phyloP scores from a whole-genome alignment of 768 basidiomycete species.

The Ephemerocybe angulata region DNA sequence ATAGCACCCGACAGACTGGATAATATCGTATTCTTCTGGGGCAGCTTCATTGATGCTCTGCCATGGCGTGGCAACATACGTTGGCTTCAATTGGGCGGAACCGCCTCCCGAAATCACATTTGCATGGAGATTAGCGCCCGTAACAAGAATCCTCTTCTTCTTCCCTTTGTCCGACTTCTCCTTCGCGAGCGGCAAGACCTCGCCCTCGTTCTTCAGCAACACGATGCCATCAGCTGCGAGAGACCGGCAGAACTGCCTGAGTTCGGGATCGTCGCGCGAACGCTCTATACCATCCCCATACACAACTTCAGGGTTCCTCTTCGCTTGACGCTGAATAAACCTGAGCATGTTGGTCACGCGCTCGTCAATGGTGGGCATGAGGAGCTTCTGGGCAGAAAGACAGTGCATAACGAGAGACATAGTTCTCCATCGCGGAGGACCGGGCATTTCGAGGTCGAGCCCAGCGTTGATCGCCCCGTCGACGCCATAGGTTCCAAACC shows the following conservation, averaged over 20 bases:
- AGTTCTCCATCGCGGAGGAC: slow-evolving; percentile 66
- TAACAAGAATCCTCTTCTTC: slow-evolving; percentile 53
- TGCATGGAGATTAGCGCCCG: slow-evolving; percentile 67
- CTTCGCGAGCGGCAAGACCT: slow-evolving; percentile 51
- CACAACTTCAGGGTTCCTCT: slow-evolving; percentile 53
- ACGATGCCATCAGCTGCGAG: slow-evolving; percentile 63
- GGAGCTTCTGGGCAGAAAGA: slow-evolving; percentile 45
- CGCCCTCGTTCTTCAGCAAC: slow-evolving; percentile 57
- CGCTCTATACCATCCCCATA: slow-evolving; percentile 61
- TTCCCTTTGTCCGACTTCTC: slow-evolving; percentile 4
- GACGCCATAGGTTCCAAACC: slow-evolving; percentile 75
- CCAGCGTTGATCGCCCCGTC: slow-evolving; percentile 68
- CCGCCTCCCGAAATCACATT: slow-evolving; percentile 73
- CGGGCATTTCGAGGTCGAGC: slow-evolving; percentile 77
- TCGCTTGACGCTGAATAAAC: slow-evolving; percentile 57
- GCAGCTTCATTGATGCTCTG: slow-evolving; percentile 53
- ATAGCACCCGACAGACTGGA: slow-evolving; percentile 62
- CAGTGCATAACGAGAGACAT: slow-evolving; percentile 34
- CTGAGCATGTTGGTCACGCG: slow-evolving; percentile 47
- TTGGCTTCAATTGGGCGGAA: slow-evolving; percentile 68
- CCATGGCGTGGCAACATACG: slow-evolving; percentile 62
- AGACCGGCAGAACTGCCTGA: slow-evolving; percentile 49
- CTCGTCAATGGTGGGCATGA: slow-evolving; percentile 42
- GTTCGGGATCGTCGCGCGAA: slow-evolving; percentile 50
- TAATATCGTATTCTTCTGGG: slow-evolving; percentile 46